These are phyloP conservation scores for Hypoxylon sp. DNA, from an alignment of 2,329 filamentous ascomycete species.

Conservation along the genomic window DNA sequence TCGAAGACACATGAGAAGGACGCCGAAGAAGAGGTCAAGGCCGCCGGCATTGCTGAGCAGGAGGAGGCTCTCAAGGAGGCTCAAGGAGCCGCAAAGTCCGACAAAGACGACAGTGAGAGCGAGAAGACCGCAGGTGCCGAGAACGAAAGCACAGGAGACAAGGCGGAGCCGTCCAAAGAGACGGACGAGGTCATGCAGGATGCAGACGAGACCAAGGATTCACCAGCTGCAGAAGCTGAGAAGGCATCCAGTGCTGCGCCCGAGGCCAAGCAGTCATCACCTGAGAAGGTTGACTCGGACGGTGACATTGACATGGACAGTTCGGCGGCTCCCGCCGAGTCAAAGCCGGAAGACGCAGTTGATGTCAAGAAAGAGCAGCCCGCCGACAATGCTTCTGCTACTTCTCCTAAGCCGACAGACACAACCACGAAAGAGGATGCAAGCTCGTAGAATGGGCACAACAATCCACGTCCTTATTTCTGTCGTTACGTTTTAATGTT, in stretches of 20 bases:
- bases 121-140: conserved; percentile 35
- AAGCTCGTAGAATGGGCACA: conserved; percentile 29
- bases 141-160: conserved; percentile 34
- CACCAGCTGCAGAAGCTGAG: conserved; percentile 39
- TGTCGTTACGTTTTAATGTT: not conserved
- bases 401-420: conserved; percentile 29
- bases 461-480: conserved; percentile 24
- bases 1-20: conserved; percentile 47
- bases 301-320: conserved; percentile 69
- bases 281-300: conserved; percentile 61
- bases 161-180: conserved; percentile 38
- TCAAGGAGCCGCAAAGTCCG: conserved; percentile 56
- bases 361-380: conserved; percentile 40
- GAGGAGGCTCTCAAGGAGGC: conserved; percentile 47
- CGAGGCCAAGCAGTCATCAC: conserved; percentile 39
- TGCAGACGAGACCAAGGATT: conserved; percentile 35
- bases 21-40: conserved; percentile 40
- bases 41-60: conserved; percentile 45
- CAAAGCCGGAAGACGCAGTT: conserved; percentile 59
- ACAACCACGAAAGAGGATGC: conserved; percentile 32
- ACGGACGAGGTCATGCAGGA: conserved; percentile 52
- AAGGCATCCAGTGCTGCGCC: conserved; percentile 49
- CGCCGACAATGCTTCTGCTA: conserved; percentile 5
- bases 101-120: conserved; percentile 42
- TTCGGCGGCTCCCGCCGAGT: conserved; percentile 46